phyloP scores from a whole-genome alignment of 176 grass and related monocot genomes.

The Oryza glumipatula region DNA sequence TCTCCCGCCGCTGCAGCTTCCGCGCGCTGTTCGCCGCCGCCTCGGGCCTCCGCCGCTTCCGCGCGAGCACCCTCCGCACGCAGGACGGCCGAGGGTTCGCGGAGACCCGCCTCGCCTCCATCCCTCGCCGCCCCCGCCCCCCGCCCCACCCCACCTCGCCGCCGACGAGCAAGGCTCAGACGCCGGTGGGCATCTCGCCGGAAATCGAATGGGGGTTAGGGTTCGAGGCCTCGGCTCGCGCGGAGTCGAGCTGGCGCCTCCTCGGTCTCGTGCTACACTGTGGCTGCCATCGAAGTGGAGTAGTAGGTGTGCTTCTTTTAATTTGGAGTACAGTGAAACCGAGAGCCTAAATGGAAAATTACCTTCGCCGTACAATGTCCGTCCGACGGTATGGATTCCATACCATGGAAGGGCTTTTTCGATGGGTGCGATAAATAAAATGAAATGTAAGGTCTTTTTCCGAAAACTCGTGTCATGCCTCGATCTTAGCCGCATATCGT shows the following conservation, averaged over 20 bases:
- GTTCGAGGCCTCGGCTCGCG: not conserved
- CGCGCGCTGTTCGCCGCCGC: conserved; percentile 53
- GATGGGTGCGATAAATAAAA: too few species aligned
- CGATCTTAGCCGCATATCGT: too few species aligned
- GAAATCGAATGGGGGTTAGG: not conserved
- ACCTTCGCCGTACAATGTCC: too few species aligned
- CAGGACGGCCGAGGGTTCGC: conserved; percentile 47
- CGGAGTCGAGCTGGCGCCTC: not conserved
- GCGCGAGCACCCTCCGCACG: conserved; percentile 52
- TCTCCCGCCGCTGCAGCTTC: conserved; percentile 68
- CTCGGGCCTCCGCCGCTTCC: conserved; percentile 58
- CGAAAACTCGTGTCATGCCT: too few species aligned
- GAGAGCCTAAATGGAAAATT: too few species aligned
- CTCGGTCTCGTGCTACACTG: too few species aligned
- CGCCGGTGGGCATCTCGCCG: conserved; percentile 26
- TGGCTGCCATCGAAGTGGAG: too few species aligned
- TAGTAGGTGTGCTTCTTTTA: too few species aligned
- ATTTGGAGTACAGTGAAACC: too few species aligned
- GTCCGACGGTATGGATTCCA: too few species aligned
- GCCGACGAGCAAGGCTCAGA: not conserved
- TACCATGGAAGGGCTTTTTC: too few species aligned
- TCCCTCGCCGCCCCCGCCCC: not conserved
- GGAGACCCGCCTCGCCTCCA: conserved; percentile 58
- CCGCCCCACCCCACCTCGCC: not conserved
- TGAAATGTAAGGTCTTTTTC: too few species aligned